Evolutionary conservation across 2,329 filamentous ascomycete genomes (phyloP), one percentile per base, ranked within the genome.

Genomic region (Apiospora pterosperma): DNA sequence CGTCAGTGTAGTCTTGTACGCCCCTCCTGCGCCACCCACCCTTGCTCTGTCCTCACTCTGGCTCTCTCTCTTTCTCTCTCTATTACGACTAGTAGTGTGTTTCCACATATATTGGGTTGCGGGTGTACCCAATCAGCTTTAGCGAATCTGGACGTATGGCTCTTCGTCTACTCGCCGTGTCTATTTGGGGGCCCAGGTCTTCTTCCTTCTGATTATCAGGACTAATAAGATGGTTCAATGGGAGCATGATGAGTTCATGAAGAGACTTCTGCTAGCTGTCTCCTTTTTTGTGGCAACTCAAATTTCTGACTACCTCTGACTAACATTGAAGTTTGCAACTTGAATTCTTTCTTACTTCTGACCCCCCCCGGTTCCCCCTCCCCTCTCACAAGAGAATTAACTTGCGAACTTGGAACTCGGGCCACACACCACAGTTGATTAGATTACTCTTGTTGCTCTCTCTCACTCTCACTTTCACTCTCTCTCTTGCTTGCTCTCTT

Each of bases 391-490:
- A 55, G 48, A 55, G 8, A 25, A 52, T 55, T 55, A 10, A 31
- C 12, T 28, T n/a, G 31, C 25, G 48, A 55, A 55, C 48, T 55
- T 34, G 48, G 48, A 55, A 55, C 48, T 55, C 48, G 48, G 48
- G 48, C 48, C 48, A 55, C 48, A 55, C 48, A 55, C 48, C 28
- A 55, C 48, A 19, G 48, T 55, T 55, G 48, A 48, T 48, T 41
- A n/a, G 36, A 41, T 41, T 55, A 55, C 48, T 55, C 48, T 34
- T 55, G 28, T 6, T 6, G 21, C 34, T 8, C 59, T 61, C 60
- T 61, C 59, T 23, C 60, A 25, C 60, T 62, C 31, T 23, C 60
- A 25, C 60, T 62, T 25, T 8, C 59, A 44, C 60, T 61, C 59
- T 23, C 60, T 23, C 60, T 62, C 31, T n/a, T 6, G 21, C 34